Conservation (phyloP, 176 grass and related monocot species). For the Calamus simplicifolius region DNA sequence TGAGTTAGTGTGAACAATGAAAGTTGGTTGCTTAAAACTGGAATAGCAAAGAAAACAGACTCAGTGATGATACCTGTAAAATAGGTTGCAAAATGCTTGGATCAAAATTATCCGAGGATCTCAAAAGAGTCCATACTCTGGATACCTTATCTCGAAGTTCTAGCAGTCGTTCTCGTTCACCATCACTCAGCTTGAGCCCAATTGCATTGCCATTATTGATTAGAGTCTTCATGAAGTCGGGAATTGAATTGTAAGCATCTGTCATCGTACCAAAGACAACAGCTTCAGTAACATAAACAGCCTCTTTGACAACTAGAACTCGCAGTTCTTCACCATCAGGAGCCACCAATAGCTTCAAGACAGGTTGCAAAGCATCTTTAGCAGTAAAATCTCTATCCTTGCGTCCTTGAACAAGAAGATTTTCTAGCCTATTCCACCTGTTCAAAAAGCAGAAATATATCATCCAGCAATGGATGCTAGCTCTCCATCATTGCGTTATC, state of each 20-base stretch:
- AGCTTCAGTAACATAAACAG: slow-evolving; percentile 79
- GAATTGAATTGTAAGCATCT: slow-evolving; percentile 62
- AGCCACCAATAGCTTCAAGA: slow-evolving; percentile 75
- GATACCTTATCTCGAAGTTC: slow-evolving; percentile 73
- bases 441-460: slow-evolving; percentile 17
- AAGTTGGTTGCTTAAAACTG: background rate
- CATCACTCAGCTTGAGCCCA: slow-evolving; percentile 55
- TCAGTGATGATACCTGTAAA: slow-evolving; percentile 52
- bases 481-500: background rate
- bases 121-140: slow-evolving; percentile 80
- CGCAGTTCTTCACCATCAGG: slow-evolving; percentile 76
- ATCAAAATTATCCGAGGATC: slow-evolving; percentile 83
- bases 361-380: slow-evolving; percentile 90
- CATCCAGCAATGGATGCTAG: background rate
- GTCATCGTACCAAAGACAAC: slow-evolving; percentile 59
- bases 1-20: background rate
- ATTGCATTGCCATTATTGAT: slow-evolving; percentile 46
- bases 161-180: slow-evolving; percentile 58
- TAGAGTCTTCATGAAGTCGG: slow-evolving; percentile 65
- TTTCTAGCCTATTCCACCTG: slow-evolving; percentile 99
- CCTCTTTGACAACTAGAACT: slow-evolving; percentile 79
- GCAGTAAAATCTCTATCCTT: slow-evolving; percentile 87
- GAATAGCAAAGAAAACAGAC: background rate
- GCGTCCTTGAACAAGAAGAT: slow-evolving; percentile 90
- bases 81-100: slow-evolving; percentile 87